Evolutionary conservation across 2,329 filamentous ascomycete species (phyloP).

Genomic region (Aspergillus udagawae): DNA sequence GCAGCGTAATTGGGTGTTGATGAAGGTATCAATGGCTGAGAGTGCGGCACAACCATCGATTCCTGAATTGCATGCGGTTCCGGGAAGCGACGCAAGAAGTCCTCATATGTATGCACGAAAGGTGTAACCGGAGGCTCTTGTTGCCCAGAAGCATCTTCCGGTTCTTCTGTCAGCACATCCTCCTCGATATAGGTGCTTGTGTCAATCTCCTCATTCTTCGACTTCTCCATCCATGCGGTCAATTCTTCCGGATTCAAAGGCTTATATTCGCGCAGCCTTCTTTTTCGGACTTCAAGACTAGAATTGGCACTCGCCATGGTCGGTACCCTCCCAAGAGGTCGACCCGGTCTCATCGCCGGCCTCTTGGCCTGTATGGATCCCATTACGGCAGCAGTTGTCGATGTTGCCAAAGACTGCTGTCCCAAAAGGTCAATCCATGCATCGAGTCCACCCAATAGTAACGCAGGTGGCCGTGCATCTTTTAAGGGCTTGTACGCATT

Average conservation of each 20-base stretch:
- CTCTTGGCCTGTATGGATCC: slow-evolving; percentile 40
- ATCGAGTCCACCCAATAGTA: slow-evolving; percentile 77
- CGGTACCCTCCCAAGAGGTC: slow-evolving; percentile 51
- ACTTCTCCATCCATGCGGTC: slow-evolving; percentile 71
- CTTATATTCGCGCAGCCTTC: slow-evolving; percentile 57
- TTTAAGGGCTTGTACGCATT: slow-evolving; percentile 73
- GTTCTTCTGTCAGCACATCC: slow-evolving; percentile 36
- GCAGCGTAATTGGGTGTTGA: slow-evolving; percentile 32
- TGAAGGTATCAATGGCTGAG: slow-evolving; percentile 25
- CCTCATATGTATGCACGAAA: slow-evolving; percentile 70
- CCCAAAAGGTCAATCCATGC: slow-evolving; percentile 87
- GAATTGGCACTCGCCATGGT: slow-evolving; percentile 49
- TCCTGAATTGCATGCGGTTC: slow-evolving; percentile 60
- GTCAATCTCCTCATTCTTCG: slow-evolving; percentile 62
- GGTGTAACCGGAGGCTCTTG: slow-evolving; percentile 40
- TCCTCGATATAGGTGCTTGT: slow-evolving; percentile 38
- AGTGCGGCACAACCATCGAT: slow-evolving; percentile 49
- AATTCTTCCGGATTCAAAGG: slow-evolving; percentile 79
- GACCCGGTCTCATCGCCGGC: slow-evolving; percentile 36
- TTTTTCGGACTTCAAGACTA: slow-evolving; percentile 53
- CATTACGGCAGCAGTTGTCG: slow-evolving; percentile 51
- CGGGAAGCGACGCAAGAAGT: slow-evolving; percentile 79
- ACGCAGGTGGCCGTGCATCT: slow-evolving; percentile 62
- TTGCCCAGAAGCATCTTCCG: slow-evolving; percentile 43
- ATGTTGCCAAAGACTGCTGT: slow-evolving; percentile 56